Evolutionary conservation across 163 green algal genomes (phyloP), one percentile per base, ranked within the genome.

Genomic region (Scenedesmus sp.): DNA sequence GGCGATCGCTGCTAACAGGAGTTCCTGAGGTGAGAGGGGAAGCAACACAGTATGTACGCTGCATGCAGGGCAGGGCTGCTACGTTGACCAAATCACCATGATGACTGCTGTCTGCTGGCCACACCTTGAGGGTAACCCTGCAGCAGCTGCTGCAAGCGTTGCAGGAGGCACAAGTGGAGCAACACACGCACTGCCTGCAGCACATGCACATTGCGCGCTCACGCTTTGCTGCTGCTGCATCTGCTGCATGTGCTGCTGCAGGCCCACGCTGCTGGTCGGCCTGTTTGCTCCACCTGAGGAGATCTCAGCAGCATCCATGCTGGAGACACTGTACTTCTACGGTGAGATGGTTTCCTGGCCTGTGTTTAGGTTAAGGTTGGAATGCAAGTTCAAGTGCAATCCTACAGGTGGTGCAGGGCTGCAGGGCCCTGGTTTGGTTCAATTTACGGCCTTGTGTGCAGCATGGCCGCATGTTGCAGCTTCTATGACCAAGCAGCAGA

Each of bases 291-390:
- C 97, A 23, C 96, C 97, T 9, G 97, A 99, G 93, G 91, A 98
- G 54, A 94, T 99, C 57, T 97, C 93, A 56, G 87, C 98, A 26
- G 97, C 97, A 0, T 94, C 94, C 2, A 96, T 97, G 88, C 92
- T 99, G 16, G 97, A 97, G 76, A 97, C 95, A 3, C 95, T 99
- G 26, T 99, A 99, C 93, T 99, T 98, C 86, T 99, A 99, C 91
- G 95, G 87, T 91, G 52, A 77, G 70, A 23, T 57, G 16, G 93
- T 73, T 54, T 23, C 10, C 34, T 46, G 34, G 34, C 34, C 34
- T 46, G 34, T 46, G 34, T 46, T 46, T 46, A 46, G 34, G 34
- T 46, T 46, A 46, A 46, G 34, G 34, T 46, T 46, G 34, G 34
- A 46, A 46, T 46, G 34, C 34, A 46, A 46, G 34, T 46, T 46